Conservation (phyloP, 768 basidiomycete species). For the Austroboletus eburneus region DNA sequence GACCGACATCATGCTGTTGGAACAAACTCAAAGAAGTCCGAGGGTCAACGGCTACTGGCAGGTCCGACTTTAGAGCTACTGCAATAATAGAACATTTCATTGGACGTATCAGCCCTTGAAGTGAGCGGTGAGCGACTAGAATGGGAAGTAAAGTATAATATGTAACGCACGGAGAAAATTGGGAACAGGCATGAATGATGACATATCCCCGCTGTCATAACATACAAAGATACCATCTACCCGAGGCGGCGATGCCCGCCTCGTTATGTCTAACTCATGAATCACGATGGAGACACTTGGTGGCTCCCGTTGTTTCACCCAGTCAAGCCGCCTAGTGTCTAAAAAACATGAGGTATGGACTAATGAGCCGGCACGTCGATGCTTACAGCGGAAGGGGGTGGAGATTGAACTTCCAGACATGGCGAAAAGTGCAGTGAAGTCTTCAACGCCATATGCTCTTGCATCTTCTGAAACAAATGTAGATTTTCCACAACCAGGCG, state of each 20-base stretch:
- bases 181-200: conserved; percentile 64
- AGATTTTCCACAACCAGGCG: conserved; percentile 79
- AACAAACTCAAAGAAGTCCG: conserved; percentile 47
- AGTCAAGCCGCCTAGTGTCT: conserved; percentile 32
- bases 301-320: conserved; percentile 38
- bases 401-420: conserved; percentile 31
- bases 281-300: conserved; percentile 46
- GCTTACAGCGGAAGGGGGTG: conserved; percentile 41
- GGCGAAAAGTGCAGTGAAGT: conserved; percentile 33
- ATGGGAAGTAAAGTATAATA: conserved; percentile 1
- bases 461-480: conserved; percentile 76
- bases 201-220: conserved; percentile 65
- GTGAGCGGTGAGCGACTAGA: conserved; percentile 8
- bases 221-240: conserved; percentile 83
- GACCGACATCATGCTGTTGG: conserved; percentile 63
- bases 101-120: conserved; percentile 52
- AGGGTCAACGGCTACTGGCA: conserved; percentile 56
- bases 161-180: conserved; percentile 63
- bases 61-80: conserved; percentile 84
- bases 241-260: conserved; percentile 53
- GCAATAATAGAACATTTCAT: conserved; percentile 65
- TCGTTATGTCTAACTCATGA: conserved; percentile 51
- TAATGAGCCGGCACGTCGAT: background rate
- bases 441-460: conserved; percentile 52
- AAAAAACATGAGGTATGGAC: conserved; percentile 21